Base-by-base conservation (phyloP, 768 basidiomycete species). In the Boletus rubescentipes region DNA sequence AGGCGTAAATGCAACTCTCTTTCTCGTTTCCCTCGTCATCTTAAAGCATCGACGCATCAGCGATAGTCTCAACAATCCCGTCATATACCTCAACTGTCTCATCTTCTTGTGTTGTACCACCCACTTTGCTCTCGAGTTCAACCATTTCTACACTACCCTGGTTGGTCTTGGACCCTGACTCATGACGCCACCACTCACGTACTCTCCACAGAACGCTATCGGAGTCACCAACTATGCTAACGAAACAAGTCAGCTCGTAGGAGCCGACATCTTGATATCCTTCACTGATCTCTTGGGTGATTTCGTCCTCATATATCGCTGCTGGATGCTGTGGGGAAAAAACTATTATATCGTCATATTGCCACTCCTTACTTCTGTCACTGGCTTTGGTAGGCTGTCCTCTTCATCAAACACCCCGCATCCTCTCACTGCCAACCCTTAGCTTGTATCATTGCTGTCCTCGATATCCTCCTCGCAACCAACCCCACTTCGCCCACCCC, bases 271-370 rank as follows among this genome's bases (percentile, higher is more conserved):
- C 20, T 54, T 76, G 38, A 67, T 75, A 49, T 72, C 73, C 1
- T 45, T 74, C 32, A 63, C 67, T 0, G 73, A 75, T 56, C 67
- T 76, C 36, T 30, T 73, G 20, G 74, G 73, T 2, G 65, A 75
- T 58, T 15, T 68, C 34, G 55, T 71, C 42, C 67, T 77, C 32
- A 57, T 74, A 29, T 77, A 76, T 51, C 77, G 78, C 32, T 76
- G 74, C 61, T 78, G 73, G 69, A 59, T 73, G 54, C 42, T 78
- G 42, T 78, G 76, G 74, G 67, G 59, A 2, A 61, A 57, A 45
- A 72, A 67, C 36, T 68, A 68, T 51, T 67, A 63, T 51, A 40
- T 77, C 34, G 44, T 71, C 26, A 36, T 73, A 21, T 42, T 76
- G 2, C 77, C 76, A 4, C 40, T 69, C 49, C 61, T 77, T 10